Conservation (phyloP, 2,329 filamentous ascomycete species). For the Leptodontidium sp. region DNA sequence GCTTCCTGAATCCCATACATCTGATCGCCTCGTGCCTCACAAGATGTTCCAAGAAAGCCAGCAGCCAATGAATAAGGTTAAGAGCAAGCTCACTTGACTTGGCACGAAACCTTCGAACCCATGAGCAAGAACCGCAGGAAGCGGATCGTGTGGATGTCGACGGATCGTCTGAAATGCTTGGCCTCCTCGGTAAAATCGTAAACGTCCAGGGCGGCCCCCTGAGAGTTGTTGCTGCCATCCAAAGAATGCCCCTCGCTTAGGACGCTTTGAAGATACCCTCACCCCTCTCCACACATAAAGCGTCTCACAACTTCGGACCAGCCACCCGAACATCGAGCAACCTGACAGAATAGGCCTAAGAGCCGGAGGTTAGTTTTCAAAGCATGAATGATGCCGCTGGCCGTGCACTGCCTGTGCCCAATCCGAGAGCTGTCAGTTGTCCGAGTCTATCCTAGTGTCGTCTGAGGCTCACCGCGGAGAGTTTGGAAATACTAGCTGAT, state of each 20-base stretch:
- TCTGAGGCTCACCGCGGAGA: slow-evolving; percentile 7
- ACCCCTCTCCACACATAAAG: slow-evolving; percentile 9
- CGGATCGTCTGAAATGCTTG: slow-evolving; percentile 1
- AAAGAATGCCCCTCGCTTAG: slow-evolving; percentile 10
- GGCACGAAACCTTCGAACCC: slow-evolving; percentile 2
- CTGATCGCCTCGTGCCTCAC: slow-evolving; percentile 10
- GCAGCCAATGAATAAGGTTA: background rate
- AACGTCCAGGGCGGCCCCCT: background rate
- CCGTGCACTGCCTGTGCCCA: background rate
- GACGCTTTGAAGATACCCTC: slow-evolving; percentile 10
- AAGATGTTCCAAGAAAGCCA: slow-evolving; percentile 6
- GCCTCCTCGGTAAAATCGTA: slow-evolving; percentile 3
- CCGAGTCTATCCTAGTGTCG: background rate
- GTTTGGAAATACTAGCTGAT: slow-evolving; percentile 18
- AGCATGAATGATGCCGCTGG: slow-evolving; percentile 2
- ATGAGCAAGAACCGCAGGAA: no score
- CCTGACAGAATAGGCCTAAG: background rate
- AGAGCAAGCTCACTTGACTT: background rate
- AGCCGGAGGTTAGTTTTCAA: background rate
- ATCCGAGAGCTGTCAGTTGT: slow-evolving; percentile 8
- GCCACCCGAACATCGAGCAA: background rate
- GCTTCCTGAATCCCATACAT: background rate
- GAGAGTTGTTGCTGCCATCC: slow-evolving; percentile 5
- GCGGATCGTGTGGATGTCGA: background rate
- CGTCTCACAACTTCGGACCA: slow-evolving; percentile 21